Conservation (phyloP, 345 rosid species). For the Heritiera littoralis region DNA sequence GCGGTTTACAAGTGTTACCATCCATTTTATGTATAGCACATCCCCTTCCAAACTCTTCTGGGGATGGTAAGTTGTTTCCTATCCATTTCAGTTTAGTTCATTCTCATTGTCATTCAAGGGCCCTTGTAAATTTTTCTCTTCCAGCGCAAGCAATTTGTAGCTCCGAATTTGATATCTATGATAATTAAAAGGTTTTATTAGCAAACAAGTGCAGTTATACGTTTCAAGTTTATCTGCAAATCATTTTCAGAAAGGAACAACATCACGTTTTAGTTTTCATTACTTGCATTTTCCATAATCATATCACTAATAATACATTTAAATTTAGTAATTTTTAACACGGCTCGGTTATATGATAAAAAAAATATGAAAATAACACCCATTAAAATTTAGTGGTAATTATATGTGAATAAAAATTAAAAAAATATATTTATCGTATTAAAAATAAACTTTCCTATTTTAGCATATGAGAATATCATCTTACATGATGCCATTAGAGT, state of each 20-base stretch:
- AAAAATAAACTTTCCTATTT: too few species aligned
- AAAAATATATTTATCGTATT: too few species aligned
- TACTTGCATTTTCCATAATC: conserved; percentile 11
- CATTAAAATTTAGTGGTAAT: too few species aligned
- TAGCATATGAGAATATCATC: too few species aligned
- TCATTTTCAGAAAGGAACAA: conserved; percentile 1
- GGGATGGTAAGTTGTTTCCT: conserved; percentile 13
- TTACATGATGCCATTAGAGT: too few species aligned
- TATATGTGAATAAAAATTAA: too few species aligned
- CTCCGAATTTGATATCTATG: neutral
- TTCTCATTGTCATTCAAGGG: neutral
- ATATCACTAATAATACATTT: neutral
- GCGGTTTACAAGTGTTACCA: too few species aligned
- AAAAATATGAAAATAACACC: too few species aligned
- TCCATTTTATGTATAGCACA: neutral
- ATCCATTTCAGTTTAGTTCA: conserved; percentile 4
- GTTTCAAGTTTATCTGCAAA: conserved; percentile 2
- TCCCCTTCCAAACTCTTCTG: conserved; percentile 24
- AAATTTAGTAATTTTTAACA: too few species aligned
- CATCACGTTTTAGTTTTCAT: neutral
- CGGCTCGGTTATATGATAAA: too few species aligned
- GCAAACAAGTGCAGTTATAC: neutral
- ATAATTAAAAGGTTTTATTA: neutral
- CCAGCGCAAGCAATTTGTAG: conserved; percentile 11
- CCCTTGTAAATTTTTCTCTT: neutral